Conservation (phyloP, 2,329 filamentous ascomycete genomes). For the Alternaria incomplexa region DNA sequence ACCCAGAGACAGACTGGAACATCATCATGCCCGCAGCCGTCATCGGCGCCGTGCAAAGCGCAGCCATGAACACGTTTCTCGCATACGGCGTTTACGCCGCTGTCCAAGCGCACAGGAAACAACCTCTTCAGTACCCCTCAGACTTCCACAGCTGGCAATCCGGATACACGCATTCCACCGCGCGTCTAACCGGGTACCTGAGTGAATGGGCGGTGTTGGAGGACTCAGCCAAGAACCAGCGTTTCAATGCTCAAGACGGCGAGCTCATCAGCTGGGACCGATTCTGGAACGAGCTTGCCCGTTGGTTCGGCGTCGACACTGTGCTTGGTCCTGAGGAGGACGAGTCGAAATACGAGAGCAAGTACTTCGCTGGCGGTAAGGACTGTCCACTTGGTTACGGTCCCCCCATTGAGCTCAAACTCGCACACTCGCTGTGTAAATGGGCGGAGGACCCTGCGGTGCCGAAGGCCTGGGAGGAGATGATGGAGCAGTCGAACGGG, state of each 20-base stretch:
- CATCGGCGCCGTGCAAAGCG: constrained; percentile 8
- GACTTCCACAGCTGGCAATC: constrained; percentile 13
- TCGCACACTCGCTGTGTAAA: neutral
- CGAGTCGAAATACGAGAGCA: neutral
- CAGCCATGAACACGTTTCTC: constrained; percentile 17
- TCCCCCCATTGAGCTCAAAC: neutral
- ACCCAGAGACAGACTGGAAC: constrained; percentile 14
- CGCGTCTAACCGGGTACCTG: constrained; percentile 16
- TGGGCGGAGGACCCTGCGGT: constrained; percentile 1
- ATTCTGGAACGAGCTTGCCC: constrained; percentile 16
- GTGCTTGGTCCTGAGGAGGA: neutral
- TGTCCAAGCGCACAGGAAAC: constrained; percentile 12
- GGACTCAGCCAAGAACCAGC: constrained; percentile 11
- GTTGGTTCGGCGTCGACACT: constrained; percentile 12
- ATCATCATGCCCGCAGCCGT: constrained; percentile 9
- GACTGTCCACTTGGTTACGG: constrained; percentile 11
- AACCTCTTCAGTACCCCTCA: constrained; percentile 7
- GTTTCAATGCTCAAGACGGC: constrained; percentile 12
- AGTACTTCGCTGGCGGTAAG: neutral
- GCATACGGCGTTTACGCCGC: constrained; percentile 14
- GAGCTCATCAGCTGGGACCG: constrained; percentile 7
- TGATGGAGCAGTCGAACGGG: constrained; percentile 11
- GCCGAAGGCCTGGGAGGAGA: constrained; percentile 5
- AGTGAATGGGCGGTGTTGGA: constrained; percentile 19
- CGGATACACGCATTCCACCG: constrained; percentile 11